These are phyloP conservation scores for Balamuthia mandrillaris DNA, from an alignment of 208 protist species.

Conservation along the genomic window DNA sequence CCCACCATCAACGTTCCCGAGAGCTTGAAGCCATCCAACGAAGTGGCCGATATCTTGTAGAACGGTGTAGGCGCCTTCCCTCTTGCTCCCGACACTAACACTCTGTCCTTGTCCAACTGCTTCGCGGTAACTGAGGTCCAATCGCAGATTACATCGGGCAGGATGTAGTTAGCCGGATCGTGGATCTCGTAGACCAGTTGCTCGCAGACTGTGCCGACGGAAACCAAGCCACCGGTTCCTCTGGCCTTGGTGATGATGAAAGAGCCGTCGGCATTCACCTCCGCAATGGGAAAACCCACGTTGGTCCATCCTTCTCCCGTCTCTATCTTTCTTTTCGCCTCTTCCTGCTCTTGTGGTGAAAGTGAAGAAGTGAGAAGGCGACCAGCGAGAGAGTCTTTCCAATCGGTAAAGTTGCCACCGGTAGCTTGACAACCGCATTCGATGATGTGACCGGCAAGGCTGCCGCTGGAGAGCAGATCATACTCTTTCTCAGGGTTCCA, in stretches of 20 bases:
- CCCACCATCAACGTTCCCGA: slow-evolving; percentile 13
- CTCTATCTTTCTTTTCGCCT: background rate
- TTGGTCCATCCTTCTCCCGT: slow-evolving; percentile 14
- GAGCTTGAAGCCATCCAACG: slow-evolving; percentile 4
- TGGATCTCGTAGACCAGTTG: slow-evolving; percentile 63
- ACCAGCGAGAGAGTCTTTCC: slow-evolving; percentile 29
- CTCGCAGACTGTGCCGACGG: slow-evolving; percentile 36
- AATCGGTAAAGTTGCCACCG: slow-evolving; percentile 53
- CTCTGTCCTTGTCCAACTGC: background rate
- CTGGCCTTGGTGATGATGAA: slow-evolving; percentile 56
- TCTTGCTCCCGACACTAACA: slow-evolving; percentile 11
- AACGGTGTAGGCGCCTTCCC: background rate
- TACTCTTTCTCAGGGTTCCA: slow-evolving; percentile 54
- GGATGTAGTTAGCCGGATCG: slow-evolving; percentile 53
- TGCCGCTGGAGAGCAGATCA: slow-evolving; percentile 45
- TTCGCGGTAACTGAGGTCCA: slow-evolving; percentile 36
- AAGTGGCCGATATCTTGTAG: slow-evolving; percentile 15
- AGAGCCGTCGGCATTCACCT: slow-evolving; percentile 26
- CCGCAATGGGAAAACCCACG: slow-evolving; percentile 60
- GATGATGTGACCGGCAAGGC: slow-evolving; percentile 57
- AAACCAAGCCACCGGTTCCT: slow-evolving; percentile 53
- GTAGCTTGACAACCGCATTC: slow-evolving; percentile 55
- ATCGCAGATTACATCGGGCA: slow-evolving; percentile 56
- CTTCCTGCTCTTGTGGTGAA: background rate
- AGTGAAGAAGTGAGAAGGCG: background rate